A percentile compares a stretch with the other conserved stretches of the same genome.
These are phyloP conservation scores for Phialophora chinensis DNA, from an alignment of 2,329 filamentous ascomycete genomes.

Conservation along the genomic window DNA sequence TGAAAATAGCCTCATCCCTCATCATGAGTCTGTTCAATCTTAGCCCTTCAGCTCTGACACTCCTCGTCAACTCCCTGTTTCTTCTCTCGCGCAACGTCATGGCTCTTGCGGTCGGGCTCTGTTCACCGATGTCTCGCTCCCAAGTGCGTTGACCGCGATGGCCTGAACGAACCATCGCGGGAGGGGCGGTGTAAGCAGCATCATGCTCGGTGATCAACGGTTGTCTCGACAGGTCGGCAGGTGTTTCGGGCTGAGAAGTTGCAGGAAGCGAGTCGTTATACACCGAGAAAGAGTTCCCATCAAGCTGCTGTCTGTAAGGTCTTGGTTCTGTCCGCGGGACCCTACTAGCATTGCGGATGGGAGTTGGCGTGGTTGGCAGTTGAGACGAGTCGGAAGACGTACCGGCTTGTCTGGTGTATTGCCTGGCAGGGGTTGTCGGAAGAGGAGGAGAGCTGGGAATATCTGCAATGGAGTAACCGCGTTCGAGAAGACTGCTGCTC, in stretches of 20 bases:
- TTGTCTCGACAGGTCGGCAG: conserved; percentile 35
- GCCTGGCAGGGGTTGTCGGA: conserved; percentile 12
- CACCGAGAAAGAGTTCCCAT: conserved; percentile 36
- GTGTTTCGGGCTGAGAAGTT: conserved; percentile 38
- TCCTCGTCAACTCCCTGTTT: conserved; percentile 34
- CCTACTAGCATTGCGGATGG: conserved; percentile 18
- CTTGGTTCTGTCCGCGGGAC: conserved; percentile 29
- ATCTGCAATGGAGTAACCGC: background rate
- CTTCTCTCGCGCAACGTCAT: conserved; percentile 33
- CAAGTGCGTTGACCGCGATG: conserved; percentile 16
- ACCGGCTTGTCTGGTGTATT: background rate
- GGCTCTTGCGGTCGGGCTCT: conserved; percentile 35
- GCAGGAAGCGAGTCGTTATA: conserved; percentile 38
- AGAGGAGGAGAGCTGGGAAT: conserved; percentile 38
- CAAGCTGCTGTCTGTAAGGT: conserved; percentile 28
- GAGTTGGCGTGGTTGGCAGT: conserved; percentile 26
- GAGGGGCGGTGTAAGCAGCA: conserved; percentile 38
- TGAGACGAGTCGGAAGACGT: conserved; percentile 17
- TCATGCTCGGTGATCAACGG: conserved; percentile 32
- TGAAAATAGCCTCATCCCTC: conserved; percentile 28
- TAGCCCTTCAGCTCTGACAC: conserved; percentile 30
- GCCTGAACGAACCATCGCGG: conserved; percentile 30
- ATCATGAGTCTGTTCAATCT: conserved; percentile 29
- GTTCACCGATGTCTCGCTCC: conserved; percentile 24
- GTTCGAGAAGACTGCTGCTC: conserved; percentile 16